Percentiles rank a stretch among this genome's conserved stretches.
Conservation (phyloP, 2,329 filamentous ascomycete species). For the Colletotrichum agaves region DNA sequence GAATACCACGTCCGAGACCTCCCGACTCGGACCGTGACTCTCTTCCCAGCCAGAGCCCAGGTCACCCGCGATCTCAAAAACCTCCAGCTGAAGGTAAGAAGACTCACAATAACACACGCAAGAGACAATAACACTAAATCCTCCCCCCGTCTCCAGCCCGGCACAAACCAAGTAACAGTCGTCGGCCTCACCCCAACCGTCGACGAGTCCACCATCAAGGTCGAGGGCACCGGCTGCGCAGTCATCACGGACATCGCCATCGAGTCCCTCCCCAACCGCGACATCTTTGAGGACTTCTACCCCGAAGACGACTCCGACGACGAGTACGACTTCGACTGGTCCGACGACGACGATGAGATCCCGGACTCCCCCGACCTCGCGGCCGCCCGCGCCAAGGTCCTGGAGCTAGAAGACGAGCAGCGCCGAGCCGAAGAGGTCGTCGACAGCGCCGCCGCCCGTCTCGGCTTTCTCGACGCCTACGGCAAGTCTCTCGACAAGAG, state of each 20-base stretch:
- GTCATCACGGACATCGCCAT: conserved; percentile 72
- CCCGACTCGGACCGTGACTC: conserved; percentile 68
- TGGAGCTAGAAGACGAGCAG: conserved; percentile 45
- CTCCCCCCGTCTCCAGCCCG: conserved; percentile 63
- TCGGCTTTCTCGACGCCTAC: conserved; percentile 54
- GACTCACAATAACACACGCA: conserved; percentile 40
- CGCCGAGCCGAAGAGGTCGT: conserved; percentile 45
- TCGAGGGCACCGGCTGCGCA: conserved; percentile 66
- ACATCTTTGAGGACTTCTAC: conserved; percentile 65
- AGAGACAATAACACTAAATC: no score
- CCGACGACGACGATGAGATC: conserved; percentile 40
- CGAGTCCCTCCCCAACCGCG: conserved; percentile 65
- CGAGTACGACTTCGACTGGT: conserved; percentile 44
- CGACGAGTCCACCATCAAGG: conserved; percentile 69
- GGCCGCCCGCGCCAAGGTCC: conserved; percentile 45
- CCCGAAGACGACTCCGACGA: conserved; percentile 56
- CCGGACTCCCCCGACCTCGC: conserved; percentile 40
- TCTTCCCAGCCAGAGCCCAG: conserved; percentile 71
- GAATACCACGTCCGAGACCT: conserved; percentile 68
- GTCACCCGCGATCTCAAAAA: conserved; percentile 69
- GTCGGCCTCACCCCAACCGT: conserved; percentile 65
- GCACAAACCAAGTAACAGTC: conserved; percentile 68
- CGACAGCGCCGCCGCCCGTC: conserved; percentile 50
- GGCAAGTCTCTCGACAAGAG: conserved; percentile 50
- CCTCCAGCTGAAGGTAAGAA: conserved; percentile 57